phyloP scores from a whole-genome alignment of 2,329 filamentous ascomycete species.

The Cryphonectria naterciae region DNA sequence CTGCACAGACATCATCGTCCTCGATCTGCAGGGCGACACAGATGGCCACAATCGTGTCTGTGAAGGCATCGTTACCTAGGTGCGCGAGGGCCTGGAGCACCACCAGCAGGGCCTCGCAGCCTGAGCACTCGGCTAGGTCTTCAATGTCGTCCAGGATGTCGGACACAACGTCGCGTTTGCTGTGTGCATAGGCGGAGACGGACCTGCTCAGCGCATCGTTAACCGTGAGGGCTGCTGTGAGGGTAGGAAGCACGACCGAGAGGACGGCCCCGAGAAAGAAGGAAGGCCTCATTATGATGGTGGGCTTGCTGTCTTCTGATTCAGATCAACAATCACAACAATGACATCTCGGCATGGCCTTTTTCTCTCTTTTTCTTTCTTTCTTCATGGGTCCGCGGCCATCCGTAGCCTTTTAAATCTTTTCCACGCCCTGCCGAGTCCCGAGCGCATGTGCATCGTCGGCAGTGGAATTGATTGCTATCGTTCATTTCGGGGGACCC shows the following conservation, averaged over 20 bases:
- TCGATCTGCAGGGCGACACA: conserved; percentile 45
- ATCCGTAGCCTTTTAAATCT: not conserved
- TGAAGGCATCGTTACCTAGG: conserved; percentile 39
- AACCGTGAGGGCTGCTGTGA: conserved; percentile 20
- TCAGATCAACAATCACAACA: not conserved
- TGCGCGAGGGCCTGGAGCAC: conserved; percentile 26
- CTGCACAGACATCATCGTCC: conserved; percentile 60
- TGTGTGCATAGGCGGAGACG: conserved; percentile 14
- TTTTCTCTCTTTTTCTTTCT: not conserved
- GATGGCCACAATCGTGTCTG: conserved; percentile 41
- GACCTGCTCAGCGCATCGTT: conserved; percentile 22
- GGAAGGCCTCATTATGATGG: conserved; percentile 19
- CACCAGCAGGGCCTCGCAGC: conserved; percentile 20
- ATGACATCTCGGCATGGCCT: not conserved
- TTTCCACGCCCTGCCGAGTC: not conserved
- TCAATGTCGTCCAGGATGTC: conserved; percentile 25
- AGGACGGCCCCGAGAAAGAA: conserved; percentile 8
- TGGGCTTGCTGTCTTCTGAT: not conserved
- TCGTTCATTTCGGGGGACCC: not conserved
- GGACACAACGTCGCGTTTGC: conserved; percentile 17
- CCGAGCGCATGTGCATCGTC: not conserved
- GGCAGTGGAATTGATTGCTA: not conserved
- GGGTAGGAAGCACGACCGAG: conserved; percentile 8
- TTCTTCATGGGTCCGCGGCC: not conserved
- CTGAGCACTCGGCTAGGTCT: conserved; percentile 26